A percentile compares a stretch with the other conserved stretches of the same genome.
Evolutionary conservation across 352 stramenopile genomes (phyloP).

Genomic region (Phytophthora quininea): DNA sequence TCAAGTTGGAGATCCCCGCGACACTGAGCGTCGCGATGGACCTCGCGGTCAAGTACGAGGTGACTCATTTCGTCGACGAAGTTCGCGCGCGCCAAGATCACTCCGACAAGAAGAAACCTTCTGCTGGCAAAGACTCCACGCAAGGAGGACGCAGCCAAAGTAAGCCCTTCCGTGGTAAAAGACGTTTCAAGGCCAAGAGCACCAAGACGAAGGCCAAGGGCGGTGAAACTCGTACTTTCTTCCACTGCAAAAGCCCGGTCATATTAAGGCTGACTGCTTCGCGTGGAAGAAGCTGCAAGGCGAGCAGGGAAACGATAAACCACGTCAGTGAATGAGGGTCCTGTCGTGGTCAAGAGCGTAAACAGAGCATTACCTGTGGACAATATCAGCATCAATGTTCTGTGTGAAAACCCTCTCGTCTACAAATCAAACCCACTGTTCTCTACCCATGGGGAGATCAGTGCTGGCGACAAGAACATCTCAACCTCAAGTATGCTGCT

Average conservation of each 20-base stretch:
- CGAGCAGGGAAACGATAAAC: not conserved
- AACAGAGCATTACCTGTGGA: slow-evolving; percentile 2
- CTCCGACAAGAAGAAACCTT: not conserved
- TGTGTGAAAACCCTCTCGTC: slow-evolving; percentile 13
- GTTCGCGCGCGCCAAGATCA: not conserved
- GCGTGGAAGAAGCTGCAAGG: slow-evolving; percentile 10
- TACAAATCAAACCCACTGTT: slow-evolving; percentile 13
- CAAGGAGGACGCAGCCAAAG: not conserved
- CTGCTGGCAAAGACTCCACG: not conserved
- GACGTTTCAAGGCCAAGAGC: slow-evolving; percentile 11
- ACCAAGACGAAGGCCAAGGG: not conserved
- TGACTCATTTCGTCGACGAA: not conserved
- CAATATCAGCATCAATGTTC: slow-evolving; percentile 12
- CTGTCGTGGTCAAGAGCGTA: slow-evolving; percentile 4
- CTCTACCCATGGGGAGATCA: not conserved
- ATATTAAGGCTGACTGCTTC: slow-evolving; percentile 6
- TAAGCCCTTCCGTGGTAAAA: slow-evolving; percentile 1
- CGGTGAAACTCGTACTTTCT: slow-evolving; percentile 3
- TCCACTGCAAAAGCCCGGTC: slow-evolving; percentile 6
- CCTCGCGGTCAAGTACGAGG: not conserved
- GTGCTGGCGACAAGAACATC: not conserved
- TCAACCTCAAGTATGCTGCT: not conserved
- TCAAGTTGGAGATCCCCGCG: not conserved
- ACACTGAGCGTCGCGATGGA: not conserved
- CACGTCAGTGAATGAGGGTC: not conserved